These are phyloP conservation scores for Boletus reticulatus DNA, from an alignment of 768 basidiomycete species.

Conservation along the genomic window DNA sequence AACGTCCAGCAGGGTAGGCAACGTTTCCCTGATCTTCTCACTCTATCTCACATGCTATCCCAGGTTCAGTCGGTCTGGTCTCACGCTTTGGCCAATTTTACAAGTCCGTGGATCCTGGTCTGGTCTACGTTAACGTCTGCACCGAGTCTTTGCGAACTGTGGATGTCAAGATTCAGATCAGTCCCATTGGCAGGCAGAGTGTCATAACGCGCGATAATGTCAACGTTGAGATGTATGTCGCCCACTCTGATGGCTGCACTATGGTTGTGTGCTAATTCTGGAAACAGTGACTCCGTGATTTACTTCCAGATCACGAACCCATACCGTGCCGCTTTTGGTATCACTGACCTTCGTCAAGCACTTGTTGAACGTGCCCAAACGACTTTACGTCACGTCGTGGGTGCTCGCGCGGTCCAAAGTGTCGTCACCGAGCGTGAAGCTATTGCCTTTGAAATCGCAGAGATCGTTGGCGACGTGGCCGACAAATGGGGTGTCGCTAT, in stretches of 20 bases:
- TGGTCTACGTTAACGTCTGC: constrained; percentile 92
- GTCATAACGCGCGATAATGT: constrained; percentile 98
- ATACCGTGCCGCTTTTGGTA: constrained; percentile 93
- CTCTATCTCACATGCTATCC: constrained; percentile 18
- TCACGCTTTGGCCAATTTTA: constrained; percentile 96
- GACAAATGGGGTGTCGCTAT: constrained; percentile 98
- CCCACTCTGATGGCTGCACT: background rate
- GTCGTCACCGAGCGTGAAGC: constrained; percentile 97
- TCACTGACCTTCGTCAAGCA: constrained; percentile 84
- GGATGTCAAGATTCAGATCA: constrained; percentile 96
- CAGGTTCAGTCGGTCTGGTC: constrained; percentile 84
- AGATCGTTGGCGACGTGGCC: constrained; percentile 89
- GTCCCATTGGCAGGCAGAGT: constrained; percentile 77
- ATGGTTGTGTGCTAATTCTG: background rate
- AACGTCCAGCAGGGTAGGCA: constrained; percentile 76
- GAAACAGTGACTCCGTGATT: constrained; percentile 80
- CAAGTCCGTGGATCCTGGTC: constrained; percentile 91
- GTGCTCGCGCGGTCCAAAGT: constrained; percentile 90
- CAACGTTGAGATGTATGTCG: constrained; percentile 82
- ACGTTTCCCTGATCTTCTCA: background rate
- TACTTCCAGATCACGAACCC: constrained; percentile 90
- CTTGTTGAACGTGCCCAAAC: constrained; percentile 88
- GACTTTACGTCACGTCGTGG: constrained; percentile 95
- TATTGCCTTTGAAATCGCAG: constrained; percentile 94
- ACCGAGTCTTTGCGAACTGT: constrained; percentile 84